Base-by-base conservation (phyloP, 1,284 basidiomycete genomes). In the Irpex sp. region DNA sequence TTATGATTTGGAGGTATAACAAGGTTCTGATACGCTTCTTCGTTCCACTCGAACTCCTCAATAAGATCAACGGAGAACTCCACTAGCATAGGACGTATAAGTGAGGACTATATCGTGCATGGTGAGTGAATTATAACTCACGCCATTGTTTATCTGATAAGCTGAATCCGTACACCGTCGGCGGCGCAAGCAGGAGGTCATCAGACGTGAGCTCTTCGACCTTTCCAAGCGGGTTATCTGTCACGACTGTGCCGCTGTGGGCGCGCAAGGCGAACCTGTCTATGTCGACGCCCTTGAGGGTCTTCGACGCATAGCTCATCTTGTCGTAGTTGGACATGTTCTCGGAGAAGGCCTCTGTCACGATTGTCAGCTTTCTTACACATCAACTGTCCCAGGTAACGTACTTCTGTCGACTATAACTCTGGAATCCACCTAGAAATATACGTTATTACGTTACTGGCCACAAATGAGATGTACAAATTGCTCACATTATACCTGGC, bases 131-230 rank as follows among this genome's bases (percentile, higher is more conserved):
- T 26, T 26, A 26, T 26, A 26, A 26, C 83, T 66, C 70, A 85
- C 86, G 72, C 86, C 86, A 88, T 6, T 80, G 71, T 68, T 88
- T 86, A 65, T 86, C 85, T 5, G 75, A 67, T 58, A 87, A 76
- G 69, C 83, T 85, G 72, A 87, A 89, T 0, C 85, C 86, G 65
- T 82, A 86, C 0, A 87, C 80, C 60, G 83, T 76, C 0, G 85
- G 82, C 1, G 85, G 78, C 1, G 84, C 78, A 9, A 88, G 72
- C 40, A 86, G 72, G 8, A 85, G 73, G 49, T 84, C 80, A 31
- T 85, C 81, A 1, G 84, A 81, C 0, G 76, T 75, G 38, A 86
- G 71, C 19, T 83, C 78, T 15, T 69, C 68, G 15, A 65, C 48
- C 13, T 65, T 68, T 5, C 66, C 60, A n/a, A 62, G 49, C 13